Percentiles rank a stretch among this genome's conserved stretches.
Conservation (phyloP, 305 asterid genomes). For the Fraxinus sp. region DNA sequence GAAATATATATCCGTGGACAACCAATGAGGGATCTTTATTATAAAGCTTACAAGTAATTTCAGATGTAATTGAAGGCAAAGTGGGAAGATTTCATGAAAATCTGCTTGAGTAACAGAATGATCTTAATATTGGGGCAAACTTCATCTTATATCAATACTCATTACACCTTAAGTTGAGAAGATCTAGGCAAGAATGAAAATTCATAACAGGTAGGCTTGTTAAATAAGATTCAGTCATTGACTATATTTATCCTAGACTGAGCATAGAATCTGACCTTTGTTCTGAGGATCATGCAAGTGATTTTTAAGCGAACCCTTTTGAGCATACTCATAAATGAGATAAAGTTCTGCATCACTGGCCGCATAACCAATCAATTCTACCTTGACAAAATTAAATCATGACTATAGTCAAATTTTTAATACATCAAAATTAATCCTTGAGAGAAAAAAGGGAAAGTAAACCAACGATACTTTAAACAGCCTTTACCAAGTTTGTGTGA, state of each 20-base stretch:
- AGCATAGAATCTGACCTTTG: conserved; percentile 53
- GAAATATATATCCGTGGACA: not conserved
- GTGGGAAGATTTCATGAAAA: not conserved
- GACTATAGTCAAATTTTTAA: conserved; percentile 22
- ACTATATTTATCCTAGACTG: not conserved
- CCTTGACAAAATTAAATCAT: conserved; percentile 53
- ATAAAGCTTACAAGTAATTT: not conserved
- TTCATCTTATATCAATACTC: not conserved
- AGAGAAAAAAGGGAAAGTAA: not conserved
- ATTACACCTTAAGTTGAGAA: not conserved
- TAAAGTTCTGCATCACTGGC: conserved; percentile 75
- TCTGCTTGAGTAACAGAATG: not conserved
- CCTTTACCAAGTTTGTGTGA: conserved; percentile 85
- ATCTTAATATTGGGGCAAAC: not conserved
- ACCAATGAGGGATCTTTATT: not conserved
- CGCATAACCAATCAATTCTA: conserved; percentile 95
- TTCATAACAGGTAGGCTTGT: not conserved
- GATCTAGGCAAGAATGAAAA: not conserved
- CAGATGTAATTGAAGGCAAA: not conserved
- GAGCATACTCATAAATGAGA: conserved; percentile 84
- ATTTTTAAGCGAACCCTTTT: conserved; percentile 79
- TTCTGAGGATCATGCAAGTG: conserved; percentile 88
- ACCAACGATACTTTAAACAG: conserved; percentile 4
- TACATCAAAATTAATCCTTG: not conserved
- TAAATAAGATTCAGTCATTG: not conserved